phyloP scores from a whole-genome alignment of 2,329 filamentous ascomycete genomes.

The Lasiodiplodia hormozganensis region DNA sequence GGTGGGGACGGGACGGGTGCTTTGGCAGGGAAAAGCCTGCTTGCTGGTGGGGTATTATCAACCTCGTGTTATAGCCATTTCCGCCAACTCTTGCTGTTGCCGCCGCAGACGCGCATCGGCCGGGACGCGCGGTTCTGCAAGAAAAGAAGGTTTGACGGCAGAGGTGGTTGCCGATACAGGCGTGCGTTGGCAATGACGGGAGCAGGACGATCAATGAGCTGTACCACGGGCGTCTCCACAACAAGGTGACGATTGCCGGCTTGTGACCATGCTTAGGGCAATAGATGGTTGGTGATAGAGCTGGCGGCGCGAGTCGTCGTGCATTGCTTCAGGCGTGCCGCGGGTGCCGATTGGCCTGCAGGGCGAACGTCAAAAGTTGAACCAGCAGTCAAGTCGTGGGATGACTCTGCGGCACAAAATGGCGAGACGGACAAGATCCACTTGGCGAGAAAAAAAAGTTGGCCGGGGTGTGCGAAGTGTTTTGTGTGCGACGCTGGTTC shows the following conservation, averaged over 20 bases:
- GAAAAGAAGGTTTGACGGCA: neutral
- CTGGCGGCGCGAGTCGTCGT: conserved; percentile 11
- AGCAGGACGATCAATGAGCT: conserved; percentile 6
- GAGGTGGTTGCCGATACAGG: neutral
- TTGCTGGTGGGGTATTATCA: conserved; percentile 19
- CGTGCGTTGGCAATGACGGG: conserved; percentile 11
- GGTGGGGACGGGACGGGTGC: neutral
- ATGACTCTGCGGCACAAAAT: neutral
- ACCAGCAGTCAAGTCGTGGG: neutral
- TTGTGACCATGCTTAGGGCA: conserved; percentile 2
- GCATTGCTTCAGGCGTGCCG: conserved; percentile 1
- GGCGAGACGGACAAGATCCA: conserved; percentile 1
- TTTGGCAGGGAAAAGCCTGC: conserved; percentile 22
- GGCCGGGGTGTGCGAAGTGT: conserved; percentile 5
- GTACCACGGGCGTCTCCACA: conserved; percentile 5
- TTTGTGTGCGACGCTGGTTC: conserved; percentile 1
- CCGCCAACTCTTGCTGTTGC: neutral
- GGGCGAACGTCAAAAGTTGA: neutral
- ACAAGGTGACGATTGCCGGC: neutral
- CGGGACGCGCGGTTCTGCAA: conserved; percentile 3
- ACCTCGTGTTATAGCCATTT: conserved; percentile 2
- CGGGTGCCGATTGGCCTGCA: conserved; percentile 8
- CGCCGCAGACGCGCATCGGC: conserved; percentile 8
- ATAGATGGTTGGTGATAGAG: neutral
- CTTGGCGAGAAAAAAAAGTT: conserved; percentile 12